Conservation (phyloP, 495 filamentous ascomycete genomes). For the Immersiella caudata region DNA sequence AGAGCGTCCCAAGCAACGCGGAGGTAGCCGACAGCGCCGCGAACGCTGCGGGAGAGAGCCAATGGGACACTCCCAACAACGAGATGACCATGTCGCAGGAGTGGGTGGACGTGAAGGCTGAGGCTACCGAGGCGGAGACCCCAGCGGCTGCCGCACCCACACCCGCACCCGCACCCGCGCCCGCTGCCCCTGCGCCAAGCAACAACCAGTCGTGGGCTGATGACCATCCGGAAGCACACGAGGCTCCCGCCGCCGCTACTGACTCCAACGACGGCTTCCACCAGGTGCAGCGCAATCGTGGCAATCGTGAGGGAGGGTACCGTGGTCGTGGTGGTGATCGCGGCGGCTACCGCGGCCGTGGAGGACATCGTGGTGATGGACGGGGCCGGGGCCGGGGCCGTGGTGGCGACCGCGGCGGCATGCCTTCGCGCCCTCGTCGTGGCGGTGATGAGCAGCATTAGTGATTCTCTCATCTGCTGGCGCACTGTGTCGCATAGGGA, state of each 20-base stretch:
- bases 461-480: slow-evolving; percentile 9
- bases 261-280: slow-evolving; percentile 66
- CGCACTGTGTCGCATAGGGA: slow-evolving; percentile 2
- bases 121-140: slow-evolving; percentile 74
- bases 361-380: slow-evolving; percentile 51
- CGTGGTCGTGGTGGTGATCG: slow-evolving; percentile 59
- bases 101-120: slow-evolving; percentile 70
- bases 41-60: slow-evolving; percentile 67
- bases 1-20: slow-evolving; percentile 53
- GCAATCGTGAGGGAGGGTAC: slow-evolving; percentile 58
- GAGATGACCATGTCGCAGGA: slow-evolving; percentile 63
- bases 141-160: slow-evolving; percentile 57
- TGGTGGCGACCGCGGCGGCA: slow-evolving; percentile 33
- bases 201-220: slow-evolving; percentile 70
- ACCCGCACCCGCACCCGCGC: slow-evolving; percentile 50
- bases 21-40: slow-evolving; percentile 63
- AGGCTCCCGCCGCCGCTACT: slow-evolving; percentile 40
- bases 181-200: slow-evolving; percentile 31
- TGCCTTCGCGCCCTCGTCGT: slow-evolving; percentile 29
- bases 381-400: slow-evolving; percentile 44
- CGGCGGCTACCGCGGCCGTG: slow-evolving; percentile 53
- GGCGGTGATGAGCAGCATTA: slow-evolving; percentile 25
- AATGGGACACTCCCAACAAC: slow-evolving; percentile 61
- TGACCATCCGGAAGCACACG: slow-evolving; percentile 56
- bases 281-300: slow-evolving; percentile 64